phyloP scores from a whole-genome alignment of 2,329 filamentous ascomycete genomes.

The Tolypocladium paradoxum region DNA sequence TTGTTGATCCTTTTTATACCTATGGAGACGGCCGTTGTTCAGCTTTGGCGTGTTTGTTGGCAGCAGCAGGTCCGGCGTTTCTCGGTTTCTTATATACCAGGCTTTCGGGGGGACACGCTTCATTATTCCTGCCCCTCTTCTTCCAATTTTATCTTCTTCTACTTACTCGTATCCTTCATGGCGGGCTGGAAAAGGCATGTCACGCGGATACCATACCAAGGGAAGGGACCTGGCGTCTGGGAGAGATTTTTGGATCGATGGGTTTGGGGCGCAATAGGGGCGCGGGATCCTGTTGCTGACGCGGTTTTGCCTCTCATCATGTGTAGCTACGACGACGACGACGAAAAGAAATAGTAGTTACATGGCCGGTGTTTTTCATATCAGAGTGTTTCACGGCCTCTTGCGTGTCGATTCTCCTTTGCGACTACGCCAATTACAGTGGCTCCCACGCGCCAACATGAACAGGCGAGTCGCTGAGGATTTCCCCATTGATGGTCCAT shows the following conservation, averaged over 20 bases:
- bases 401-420: neutral
- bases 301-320: neutral
- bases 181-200: neutral
- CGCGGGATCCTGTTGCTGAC: too few relatives aligned
- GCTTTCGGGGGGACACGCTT: neutral
- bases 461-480: constrained; percentile 38
- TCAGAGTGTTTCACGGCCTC: neutral
- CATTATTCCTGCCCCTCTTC: neutral
- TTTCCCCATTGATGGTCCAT: constrained; percentile 39
- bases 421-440: neutral
- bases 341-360: neutral
- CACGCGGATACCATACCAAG: neutral
- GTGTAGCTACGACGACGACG: neutral
- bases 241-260: neutral
- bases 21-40: neutral
- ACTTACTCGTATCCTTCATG: neutral
- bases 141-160: neutral
- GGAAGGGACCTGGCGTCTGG: neutral
- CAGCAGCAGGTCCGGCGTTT: neutral
- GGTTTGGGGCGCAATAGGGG: too few relatives aligned
- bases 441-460: constrained; percentile 32
- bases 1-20: neutral
- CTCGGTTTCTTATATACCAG: neutral
- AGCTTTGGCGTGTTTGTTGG: neutral
- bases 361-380: neutral